Evolutionary conservation across 495 filamentous ascomycete species (phyloP), one percentile per base, ranked within the genome.

Genomic region (Penicillium desertorum): DNA sequence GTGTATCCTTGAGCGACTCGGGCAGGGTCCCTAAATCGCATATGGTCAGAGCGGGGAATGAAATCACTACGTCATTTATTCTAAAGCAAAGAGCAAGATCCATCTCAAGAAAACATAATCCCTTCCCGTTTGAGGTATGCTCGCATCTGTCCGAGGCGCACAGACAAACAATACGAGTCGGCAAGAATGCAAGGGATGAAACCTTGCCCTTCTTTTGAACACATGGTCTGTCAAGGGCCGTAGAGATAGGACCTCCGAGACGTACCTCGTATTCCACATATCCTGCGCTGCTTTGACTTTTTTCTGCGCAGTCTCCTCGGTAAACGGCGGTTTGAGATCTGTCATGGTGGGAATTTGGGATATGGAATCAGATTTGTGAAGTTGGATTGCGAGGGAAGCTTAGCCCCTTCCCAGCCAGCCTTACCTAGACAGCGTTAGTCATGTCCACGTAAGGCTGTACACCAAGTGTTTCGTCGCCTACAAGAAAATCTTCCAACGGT

Each of bases 211-310:
- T 60, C 39, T 51, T 59, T 44, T 39, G 36, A 29, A 58, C 66
- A 66, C 56, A 61, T 68, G 66, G 65, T n/a, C 22, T n/a, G 48
- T 49, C 30, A 41, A 7, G 44, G 50, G 27, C n/a, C 42, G 23
- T 37, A 49, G 6, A 19, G 30, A 57, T 47, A 17, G 51, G 47
- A 12, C 47, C 42, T 36, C 34, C 9, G 41, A 30, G 36, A 60
- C 71, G 67, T 69, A 90, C 86, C 79, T 83, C 3, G 88, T 90
- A 66, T 96, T 96, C 92, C 91, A 96, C 17, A 90, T 78, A 57
- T 87, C 77, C 72, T 96, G 92, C 0, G 88, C 91, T 6, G 85
- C 84, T 72, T 96, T 96, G 57, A 96, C 91, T 68, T 96, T 96
- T 54, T 81, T 72, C 23, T 73, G 74, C 5, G 91, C 91, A 1